A percentile compares a stretch with the other conserved stretches of the same genome.
phyloP scores from a whole-genome alignment of 495 filamentous ascomycete species.

The Bathelium albidoporum region DNA sequence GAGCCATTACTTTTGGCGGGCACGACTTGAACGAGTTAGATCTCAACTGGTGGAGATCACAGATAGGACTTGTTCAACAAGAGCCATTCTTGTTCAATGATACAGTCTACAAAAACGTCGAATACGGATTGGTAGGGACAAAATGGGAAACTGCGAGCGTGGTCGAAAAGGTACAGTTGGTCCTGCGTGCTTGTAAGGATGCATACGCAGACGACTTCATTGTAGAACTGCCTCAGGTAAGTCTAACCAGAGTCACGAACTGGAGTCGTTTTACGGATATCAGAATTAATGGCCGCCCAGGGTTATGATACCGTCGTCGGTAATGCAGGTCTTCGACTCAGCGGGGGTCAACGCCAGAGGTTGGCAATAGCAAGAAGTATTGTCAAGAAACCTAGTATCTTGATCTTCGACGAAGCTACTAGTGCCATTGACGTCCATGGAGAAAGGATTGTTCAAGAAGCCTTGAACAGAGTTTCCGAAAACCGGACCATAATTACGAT shows the following conservation, averaged over 20 bases:
- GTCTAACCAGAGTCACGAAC: background rate
- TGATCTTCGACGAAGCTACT: conserved; percentile 31
- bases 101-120: conserved; percentile 26
- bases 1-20: conserved; percentile 20
- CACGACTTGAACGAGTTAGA: conserved; percentile 18
- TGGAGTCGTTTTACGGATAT: background rate
- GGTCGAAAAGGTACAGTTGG: background rate
- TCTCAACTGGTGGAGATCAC: conserved; percentile 24
- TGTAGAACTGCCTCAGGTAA: conserved; percentile 14
- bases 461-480: conserved; percentile 23
- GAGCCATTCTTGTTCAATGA: conserved; percentile 28
- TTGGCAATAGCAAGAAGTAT: conserved; percentile 27
- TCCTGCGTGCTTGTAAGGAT: background rate
- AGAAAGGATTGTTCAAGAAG: conserved; percentile 25
- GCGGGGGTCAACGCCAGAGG: conserved; percentile 26
- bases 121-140: conserved; percentile 10
- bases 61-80: conserved; percentile 28
- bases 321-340: conserved; percentile 23
- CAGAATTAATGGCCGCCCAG: conserved; percentile 21
- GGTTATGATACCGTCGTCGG: conserved; percentile 27
- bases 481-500: conserved; percentile 27
- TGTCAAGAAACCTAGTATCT: conserved; percentile 24
- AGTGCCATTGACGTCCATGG: conserved; percentile 24
- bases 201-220: conserved; percentile 38
- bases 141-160: conserved; percentile 4